Evolutionary conservation across 768 basidiomycete genomes (phyloP).

Genomic region (Nevesoporus exiguus): DNA sequence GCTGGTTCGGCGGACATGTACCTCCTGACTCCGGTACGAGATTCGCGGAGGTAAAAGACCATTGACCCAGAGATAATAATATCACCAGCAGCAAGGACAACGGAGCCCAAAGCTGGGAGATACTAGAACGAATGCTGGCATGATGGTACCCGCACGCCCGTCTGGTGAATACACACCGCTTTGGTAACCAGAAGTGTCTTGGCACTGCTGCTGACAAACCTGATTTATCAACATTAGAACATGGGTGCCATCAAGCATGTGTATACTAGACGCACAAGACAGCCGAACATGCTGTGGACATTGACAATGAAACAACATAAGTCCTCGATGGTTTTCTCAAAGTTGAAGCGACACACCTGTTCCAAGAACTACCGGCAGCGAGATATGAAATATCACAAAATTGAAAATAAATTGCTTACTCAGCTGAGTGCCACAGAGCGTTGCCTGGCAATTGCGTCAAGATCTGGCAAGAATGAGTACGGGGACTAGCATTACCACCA

Average conservation of each 20-base stretch:
- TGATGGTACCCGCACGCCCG: background rate
- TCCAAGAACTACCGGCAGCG: background rate
- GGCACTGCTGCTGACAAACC: background rate
- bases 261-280: background rate
- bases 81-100: background rate
- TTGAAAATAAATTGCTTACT: background rate
- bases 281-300: background rate
- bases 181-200: background rate
- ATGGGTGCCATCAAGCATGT: background rate
- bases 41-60: conserved; percentile 7
- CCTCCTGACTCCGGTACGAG: conserved; percentile 4
- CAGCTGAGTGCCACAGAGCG: background rate
- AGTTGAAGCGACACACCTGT: background rate
- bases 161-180: background rate
- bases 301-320: background rate
- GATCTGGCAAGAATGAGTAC: no score
- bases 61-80: background rate
- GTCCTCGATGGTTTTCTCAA: background rate
- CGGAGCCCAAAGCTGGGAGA: background rate
- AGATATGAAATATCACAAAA: background rate
- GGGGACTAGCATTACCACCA: background rate
- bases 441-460: background rate
- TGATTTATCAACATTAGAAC: background rate
- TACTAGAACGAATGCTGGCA: background rate
- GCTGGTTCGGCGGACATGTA: background rate